Base-by-base conservation (phyloP, 805 yeast species). In the Starmerella bombicola region DNA sequence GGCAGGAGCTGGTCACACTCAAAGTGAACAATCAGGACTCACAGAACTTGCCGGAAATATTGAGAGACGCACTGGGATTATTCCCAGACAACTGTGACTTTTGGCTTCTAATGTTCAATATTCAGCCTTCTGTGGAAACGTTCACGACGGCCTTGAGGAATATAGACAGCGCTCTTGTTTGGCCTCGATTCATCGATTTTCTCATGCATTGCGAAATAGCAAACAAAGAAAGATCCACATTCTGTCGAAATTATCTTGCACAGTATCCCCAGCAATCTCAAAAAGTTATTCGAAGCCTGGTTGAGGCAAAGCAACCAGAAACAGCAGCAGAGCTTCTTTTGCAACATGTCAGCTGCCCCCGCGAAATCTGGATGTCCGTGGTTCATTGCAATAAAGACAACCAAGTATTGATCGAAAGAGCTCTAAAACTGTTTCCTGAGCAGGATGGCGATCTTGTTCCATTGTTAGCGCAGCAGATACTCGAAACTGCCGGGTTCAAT, bases 121-220 rank as follows among this genome's bases (percentile, higher is more conserved):
- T 35, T 17, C 37, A 31, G 22, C 52, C 52, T 6, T 21, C 40
- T n/a, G 58, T 78, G 31, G 53, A 54, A 4, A 58, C 59, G 3
- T 75, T 77, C 52, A 71, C 78, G 50, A 50, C 55, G 22, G 69
- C 78, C 0, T 56, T 80, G 7, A 61, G 63, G 38, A 47, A 60
- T 4, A 55, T 70, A 0, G 76, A 73, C 42, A 84, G 77, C 55
- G 67, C 67, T 3, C 47, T 62, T 22, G 67, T 79, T 24, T 71
- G 91, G 71, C 60, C 66, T 1, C 53, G 68, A 45, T 80, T 73
- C 42, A 59, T 78, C 33, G 49, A 60, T 17, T 73, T 67, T 57
- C 73, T 74, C 1, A 60, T 60, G 33, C 12, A 5, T 15, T 2
- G 33, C 13, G 37, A 21, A 15, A 13, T 35, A 5, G 9, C 35